Base-by-base conservation (phyloP, 345 rosid species). In the Turritis glabra region DNA sequence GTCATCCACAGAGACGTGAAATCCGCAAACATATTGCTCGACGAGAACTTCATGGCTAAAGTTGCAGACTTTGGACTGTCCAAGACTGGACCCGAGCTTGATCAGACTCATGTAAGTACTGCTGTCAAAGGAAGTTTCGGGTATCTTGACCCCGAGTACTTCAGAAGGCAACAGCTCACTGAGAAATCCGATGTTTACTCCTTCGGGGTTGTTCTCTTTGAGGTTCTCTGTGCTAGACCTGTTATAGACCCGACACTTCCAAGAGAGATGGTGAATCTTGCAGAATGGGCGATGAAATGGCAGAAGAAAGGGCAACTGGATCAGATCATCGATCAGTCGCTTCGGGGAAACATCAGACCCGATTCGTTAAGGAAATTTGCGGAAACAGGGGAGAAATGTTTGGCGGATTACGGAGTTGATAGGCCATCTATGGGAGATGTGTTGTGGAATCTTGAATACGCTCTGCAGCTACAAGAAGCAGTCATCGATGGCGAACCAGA, bases 401-500 rank as follows among this genome's bases (percentile, higher is more conserved):
- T 82, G 44, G 69, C 73, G 0, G 81, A 76, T 35, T 69, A 72
- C 2, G 81, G 83, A 12, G 69, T 47, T 0, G 72, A 79, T 21
- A 71, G 84, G 7, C 83, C 85, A 0, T 64, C 81, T 8, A 80
- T 77, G 81, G 81, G 81, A 27, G 83, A 82, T 76, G 80, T 82
- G 17, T 61, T 74, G 53, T 55, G 77, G 74, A 77, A 66, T 67
- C 77, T 80, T 47, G 78, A 80, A 57, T 73, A 76, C 3, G 80
- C 81, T 2, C 5, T 67, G 55, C 73, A 63, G 66, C 35, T 63
- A 3, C 81, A 48, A 67, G 76, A 81, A 68, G 92, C 87, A 0
- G 86, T 80, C 13, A 27, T 85, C 2, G 90, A 72, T 8, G 90
- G 88, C 0, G 93, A 88, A 58, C 85, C 86, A 3, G 97, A 93